Evolutionary conservation across 352 stramenopile species (phyloP).

Genomic region (Pythium periplocum): DNA sequence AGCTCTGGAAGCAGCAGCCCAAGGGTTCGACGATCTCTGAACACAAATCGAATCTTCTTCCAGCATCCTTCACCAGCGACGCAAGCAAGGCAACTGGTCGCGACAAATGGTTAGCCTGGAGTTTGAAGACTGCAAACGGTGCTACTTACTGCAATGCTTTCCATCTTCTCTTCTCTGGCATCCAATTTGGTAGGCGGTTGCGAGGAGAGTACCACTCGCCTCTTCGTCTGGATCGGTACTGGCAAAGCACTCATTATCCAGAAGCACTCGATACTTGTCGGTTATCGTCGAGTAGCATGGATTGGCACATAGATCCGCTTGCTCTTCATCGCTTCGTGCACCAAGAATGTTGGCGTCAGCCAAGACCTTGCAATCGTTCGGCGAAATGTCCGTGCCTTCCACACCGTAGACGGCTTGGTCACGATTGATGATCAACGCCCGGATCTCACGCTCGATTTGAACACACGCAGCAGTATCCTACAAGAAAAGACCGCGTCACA

Average conservation of each 20-base stretch:
- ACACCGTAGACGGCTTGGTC: slow-evolving; percentile 59
- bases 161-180: slow-evolving; percentile 46
- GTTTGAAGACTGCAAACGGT: too few relatives aligned
- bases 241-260: slow-evolving; percentile 63
- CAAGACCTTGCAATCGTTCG: slow-evolving; percentile 60
- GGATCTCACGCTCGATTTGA: slow-evolving; percentile 39
- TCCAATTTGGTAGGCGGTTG: slow-evolving; percentile 62
- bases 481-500: not conserved
- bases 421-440: slow-evolving; percentile 43
- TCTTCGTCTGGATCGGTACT: slow-evolving; percentile 47
- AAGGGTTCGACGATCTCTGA: slow-evolving; percentile 63
- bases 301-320: slow-evolving; percentile 58
- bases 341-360: slow-evolving; percentile 51
- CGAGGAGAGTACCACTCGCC: slow-evolving; percentile 48
- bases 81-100: slow-evolving; percentile 50
- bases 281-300: slow-evolving; percentile 48
- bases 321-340: slow-evolving; percentile 43
- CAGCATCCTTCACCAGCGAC: slow-evolving; percentile 40
- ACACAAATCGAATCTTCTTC: slow-evolving; percentile 53
- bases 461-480: slow-evolving; percentile 40
- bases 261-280: slow-evolving; percentile 55
- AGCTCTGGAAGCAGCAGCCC: slow-evolving; percentile 82
- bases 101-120: too few relatives aligned
- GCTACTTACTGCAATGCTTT: slow-evolving; percentile 71
- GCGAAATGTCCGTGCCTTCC: slow-evolving; percentile 37